Base-by-base conservation (phyloP, 1,139 yeast genomes). In the Pichia sp. region DNA sequence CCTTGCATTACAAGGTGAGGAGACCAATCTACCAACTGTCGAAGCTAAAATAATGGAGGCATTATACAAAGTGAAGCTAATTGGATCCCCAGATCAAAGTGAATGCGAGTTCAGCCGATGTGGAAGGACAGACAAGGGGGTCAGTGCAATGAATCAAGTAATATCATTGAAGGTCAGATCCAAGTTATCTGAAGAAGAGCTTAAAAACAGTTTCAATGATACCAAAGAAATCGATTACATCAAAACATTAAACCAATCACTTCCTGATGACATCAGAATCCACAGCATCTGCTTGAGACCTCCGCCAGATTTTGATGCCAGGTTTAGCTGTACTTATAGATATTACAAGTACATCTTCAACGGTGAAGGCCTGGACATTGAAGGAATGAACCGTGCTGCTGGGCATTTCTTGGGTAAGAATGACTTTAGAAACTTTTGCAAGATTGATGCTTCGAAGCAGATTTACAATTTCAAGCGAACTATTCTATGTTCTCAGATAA, bases 101-200 rank as follows among this genome's bases (percentile, higher is more conserved):
- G 81, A 78, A 2, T 81, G 78, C 52, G 81, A 87, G 55, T 92
- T 92, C 69, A 87, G 96, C 61, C 75, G 99, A 59, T 95, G 99
- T 72, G 99, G 99, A 0, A 76, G 99, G 64, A 93, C 99, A 0
- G 99, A 93, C 65, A 85, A 84, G 63, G 99, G 99, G 14, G 99
- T 93, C 6, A 88, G 96, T 72, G 99, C 99, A 0, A 81, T 93
- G 85, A 88, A 90, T 63, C 99, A 93, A 70, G 99, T 93, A 7
- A 85, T 93, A 12, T 84, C 97, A 0, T 73, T 93, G 45, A 73
- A 76, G 27, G 85, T 93, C 29, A 76, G 99, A 60, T 89, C 97
- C 0, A 74, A 77, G 34, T 70, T 93, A 50, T 64, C 79, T 0
- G 67, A 70, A 0, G 78, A 73, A 29, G 87, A 90, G 52, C 92